Percentiles rank a stretch among this genome's conserved stretches.
phyloP scores from a whole-genome alignment of 2,329 filamentous ascomycete genomes.

The Metarhizium robertsii region DNA sequence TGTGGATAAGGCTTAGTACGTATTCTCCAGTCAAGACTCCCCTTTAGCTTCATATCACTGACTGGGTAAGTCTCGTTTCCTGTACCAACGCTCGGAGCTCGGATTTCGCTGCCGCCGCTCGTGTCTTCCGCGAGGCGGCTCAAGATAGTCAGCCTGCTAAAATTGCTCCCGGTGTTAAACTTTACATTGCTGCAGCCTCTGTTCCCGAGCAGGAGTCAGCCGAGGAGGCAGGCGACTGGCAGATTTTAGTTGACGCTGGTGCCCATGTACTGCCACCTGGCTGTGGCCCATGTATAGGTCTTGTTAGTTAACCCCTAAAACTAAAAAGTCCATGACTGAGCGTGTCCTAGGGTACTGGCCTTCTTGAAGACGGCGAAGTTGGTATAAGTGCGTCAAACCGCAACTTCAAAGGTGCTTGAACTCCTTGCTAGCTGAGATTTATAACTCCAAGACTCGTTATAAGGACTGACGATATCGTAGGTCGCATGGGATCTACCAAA shows the following conservation, averaged over 20 bases:
- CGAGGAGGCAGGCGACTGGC: constrained; percentile 79
- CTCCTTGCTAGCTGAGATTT: no score
- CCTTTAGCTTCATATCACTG: constrained; percentile 28
- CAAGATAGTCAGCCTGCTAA: constrained; percentile 47
- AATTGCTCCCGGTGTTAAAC: constrained; percentile 66
- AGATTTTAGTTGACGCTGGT: constrained; percentile 53
- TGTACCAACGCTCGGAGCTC: constrained; percentile 83
- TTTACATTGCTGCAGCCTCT: constrained; percentile 88
- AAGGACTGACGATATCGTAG: no score
- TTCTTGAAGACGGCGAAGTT: constrained; percentile 77
- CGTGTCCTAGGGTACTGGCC: constrained; percentile 43
- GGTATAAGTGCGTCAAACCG: constrained; percentile 78
- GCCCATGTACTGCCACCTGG: constrained; percentile 49
- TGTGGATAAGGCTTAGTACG: no score
- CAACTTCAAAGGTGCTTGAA: constrained; percentile 66
- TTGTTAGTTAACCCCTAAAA: constrained; percentile 22
- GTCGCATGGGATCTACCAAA: not conserved
- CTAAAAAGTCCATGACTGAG: no score
- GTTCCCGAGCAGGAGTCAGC: constrained; percentile 65
- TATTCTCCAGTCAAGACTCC: no score
- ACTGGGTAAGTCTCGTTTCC: constrained; percentile 80
- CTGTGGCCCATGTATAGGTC: constrained; percentile 80
- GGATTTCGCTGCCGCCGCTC: constrained; percentile 46
- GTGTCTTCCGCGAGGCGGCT: constrained; percentile 72
- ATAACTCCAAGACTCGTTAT: no score